These are phyloP conservation scores for Lolium multiflorum DNA, from an alignment of 176 grass and related monocot species.

Conservation along the genomic window DNA sequence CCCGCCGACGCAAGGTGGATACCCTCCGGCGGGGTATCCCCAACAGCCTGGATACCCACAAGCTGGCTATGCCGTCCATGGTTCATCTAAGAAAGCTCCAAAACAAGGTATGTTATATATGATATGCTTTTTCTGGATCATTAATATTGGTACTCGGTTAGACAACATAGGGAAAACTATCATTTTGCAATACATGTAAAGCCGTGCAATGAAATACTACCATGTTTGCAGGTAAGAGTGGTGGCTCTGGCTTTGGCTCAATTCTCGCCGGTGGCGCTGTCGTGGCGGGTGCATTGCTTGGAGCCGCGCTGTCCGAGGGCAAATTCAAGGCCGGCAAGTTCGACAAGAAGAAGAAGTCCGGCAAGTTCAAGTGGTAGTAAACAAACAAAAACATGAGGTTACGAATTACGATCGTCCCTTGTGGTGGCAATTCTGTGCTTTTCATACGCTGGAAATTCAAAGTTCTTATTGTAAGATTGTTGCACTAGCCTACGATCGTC, in stretches of 20 bases:
- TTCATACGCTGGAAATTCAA: too few species aligned
- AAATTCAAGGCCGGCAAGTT: not conserved
- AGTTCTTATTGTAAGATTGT: too few species aligned
- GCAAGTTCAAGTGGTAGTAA: not conserved
- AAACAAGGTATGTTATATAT: not conserved
- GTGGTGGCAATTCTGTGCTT: not conserved
- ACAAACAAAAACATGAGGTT: not conserved
- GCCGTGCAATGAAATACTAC: not conserved
- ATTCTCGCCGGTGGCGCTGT: not conserved
- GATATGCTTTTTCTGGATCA: not conserved
- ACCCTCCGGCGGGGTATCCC: slow-evolving; percentile 16
- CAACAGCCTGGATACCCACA: not conserved
- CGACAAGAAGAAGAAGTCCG: not conserved
- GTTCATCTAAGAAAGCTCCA: not conserved
- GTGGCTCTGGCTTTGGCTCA: not conserved
- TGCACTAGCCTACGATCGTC: too few species aligned
- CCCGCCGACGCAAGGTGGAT: not conserved
- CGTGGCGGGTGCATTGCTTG: not conserved
- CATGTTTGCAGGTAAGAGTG: not conserved
- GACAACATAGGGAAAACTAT: too few species aligned
- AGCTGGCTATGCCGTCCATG: slow-evolving; percentile 13
- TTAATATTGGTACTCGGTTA: not conserved
- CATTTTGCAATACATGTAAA: too few species aligned
- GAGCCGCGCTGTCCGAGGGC: not conserved
- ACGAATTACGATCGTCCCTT: not conserved